These are phyloP conservation scores for Sporothrix protearum DNA, from an alignment of 2,329 filamentous ascomycete species.

Conservation along the genomic window DNA sequence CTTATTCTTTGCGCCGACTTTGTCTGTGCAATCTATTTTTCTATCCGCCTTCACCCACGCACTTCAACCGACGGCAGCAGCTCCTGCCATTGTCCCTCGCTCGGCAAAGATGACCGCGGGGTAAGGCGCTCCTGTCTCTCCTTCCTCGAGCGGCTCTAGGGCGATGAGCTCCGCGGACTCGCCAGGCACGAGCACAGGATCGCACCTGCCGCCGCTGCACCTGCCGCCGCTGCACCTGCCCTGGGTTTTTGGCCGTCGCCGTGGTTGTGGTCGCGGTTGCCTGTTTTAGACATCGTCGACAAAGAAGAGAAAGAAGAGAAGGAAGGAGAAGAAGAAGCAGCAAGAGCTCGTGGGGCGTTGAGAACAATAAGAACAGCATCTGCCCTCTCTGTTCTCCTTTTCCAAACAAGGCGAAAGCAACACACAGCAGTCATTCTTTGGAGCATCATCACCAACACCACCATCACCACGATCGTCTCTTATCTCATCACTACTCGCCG, in stretches of 20 bases:
- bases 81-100: background rate
- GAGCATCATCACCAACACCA: background rate
- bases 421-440: too few relatives aligned
- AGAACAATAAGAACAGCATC: background rate
- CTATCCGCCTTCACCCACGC: background rate
- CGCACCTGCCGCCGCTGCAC: background rate
- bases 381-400: background rate
- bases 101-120: conserved; percentile 2
- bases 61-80: background rate
- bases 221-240: conserved; percentile 2
- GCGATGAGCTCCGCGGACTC: background rate
- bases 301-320: background rate
- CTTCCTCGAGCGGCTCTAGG: background rate
- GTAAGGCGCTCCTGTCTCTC: conserved; percentile 9
- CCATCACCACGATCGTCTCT: background rate
- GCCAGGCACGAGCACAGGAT: too few relatives aligned
- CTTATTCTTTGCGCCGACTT: background rate
- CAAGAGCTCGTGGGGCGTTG: background rate
- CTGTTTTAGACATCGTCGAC: background rate
- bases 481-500: background rate
- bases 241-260: conserved; percentile 4
- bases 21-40: background rate
- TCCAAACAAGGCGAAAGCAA: background rate
- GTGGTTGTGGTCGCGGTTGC: background rate
- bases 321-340: background rate